Percentiles rank a stretch among this genome's conserved stretches.
These are phyloP conservation scores for Candida smagusa DNA, from an alignment of 1,139 yeast species.

Conservation along the genomic window DNA sequence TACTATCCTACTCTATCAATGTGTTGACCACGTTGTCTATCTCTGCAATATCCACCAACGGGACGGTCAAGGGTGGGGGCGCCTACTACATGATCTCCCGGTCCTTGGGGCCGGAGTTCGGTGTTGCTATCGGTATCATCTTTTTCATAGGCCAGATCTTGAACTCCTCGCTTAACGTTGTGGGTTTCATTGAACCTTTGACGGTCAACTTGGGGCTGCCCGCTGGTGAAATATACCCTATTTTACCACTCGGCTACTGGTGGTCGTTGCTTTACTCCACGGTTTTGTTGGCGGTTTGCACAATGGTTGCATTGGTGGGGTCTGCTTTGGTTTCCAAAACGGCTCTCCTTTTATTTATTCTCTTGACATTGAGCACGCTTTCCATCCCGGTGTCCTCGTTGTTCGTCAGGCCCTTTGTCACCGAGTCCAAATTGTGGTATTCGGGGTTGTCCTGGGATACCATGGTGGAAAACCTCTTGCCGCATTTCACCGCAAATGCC, in stretches of 20 bases:
- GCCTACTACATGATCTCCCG: conserved; percentile 81
- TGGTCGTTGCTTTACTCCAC: conserved; percentile 66
- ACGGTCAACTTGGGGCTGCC: conserved; percentile 59
- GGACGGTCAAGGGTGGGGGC: conserved; percentile 82
- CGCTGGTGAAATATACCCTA: conserved; percentile 53
- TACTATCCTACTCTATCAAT: conserved; percentile 64
- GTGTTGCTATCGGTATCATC: conserved; percentile 78
- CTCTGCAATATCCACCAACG: conserved; percentile 79
- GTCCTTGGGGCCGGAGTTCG: conserved; percentile 79
- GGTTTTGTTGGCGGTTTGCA: conserved; percentile 63
- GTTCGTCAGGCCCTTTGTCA: conserved; percentile 54
- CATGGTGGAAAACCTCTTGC: conserved; percentile 61
- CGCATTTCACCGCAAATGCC: conserved; percentile 82
- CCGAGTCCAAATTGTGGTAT: conserved; percentile 49
- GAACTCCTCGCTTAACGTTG: conserved; percentile 74
- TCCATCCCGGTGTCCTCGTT: conserved; percentile 80
- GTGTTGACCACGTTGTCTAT: conserved; percentile 68
- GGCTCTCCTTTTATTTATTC: conserved; percentile 69
- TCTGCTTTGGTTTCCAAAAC: conserved; percentile 81
- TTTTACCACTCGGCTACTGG: conserved; percentile 53
- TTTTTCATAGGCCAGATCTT: conserved; percentile 75
- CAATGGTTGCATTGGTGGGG: conserved; percentile 78
- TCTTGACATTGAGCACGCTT: conserved; percentile 68
- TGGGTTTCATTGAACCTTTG: conserved; percentile 74
- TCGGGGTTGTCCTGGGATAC: conserved; percentile 75